phyloP scores from a whole-genome alignment of 306 rosid genomes.

The Fragaria vesca region DNA sequence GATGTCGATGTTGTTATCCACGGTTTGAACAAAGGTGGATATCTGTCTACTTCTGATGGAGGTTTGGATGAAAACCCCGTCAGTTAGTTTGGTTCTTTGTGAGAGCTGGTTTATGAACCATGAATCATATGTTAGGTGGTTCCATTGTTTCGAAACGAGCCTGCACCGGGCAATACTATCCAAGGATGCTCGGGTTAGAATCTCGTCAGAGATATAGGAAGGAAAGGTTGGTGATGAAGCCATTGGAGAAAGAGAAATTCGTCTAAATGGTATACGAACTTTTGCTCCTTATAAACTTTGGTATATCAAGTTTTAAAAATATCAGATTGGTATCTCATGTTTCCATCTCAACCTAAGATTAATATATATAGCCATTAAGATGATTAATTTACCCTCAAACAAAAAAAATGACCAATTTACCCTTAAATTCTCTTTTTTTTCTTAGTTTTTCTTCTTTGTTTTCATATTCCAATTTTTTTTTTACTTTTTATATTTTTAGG shows the following conservation, averaged over 20 bases:
- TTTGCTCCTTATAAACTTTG: too few species aligned
- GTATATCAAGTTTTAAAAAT: too few species aligned
- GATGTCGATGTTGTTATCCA: background rate
- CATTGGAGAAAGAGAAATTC: background rate
- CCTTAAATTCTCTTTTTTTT: too few species aligned
- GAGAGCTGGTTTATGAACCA: background rate
- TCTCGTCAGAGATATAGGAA: background rate
- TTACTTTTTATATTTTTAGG: too few species aligned
- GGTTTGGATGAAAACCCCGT: slow-evolving; percentile 2
- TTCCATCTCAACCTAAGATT: too few species aligned
- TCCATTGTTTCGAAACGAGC: slow-evolving; percentile 7
- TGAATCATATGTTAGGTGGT: background rate
- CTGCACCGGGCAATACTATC: slow-evolving; percentile 6
- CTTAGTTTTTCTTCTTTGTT: too few species aligned
- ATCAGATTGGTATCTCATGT: too few species aligned
- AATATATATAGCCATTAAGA: too few species aligned
- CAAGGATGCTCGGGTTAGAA: background rate
- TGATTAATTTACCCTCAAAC: too few species aligned
- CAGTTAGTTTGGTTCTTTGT: background rate
- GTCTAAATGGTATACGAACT: too few species aligned
- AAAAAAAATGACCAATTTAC: too few species aligned
- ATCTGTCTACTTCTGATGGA: fast-evolving
- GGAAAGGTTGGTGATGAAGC: slow-evolving; percentile 15
- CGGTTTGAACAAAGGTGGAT: background rate
- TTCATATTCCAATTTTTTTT: too few species aligned